A percentile compares a stretch with the other conserved stretches of the same genome.
Conservation (phyloP, 257 asterid species). For the Solanum appendiculatum region DNA sequence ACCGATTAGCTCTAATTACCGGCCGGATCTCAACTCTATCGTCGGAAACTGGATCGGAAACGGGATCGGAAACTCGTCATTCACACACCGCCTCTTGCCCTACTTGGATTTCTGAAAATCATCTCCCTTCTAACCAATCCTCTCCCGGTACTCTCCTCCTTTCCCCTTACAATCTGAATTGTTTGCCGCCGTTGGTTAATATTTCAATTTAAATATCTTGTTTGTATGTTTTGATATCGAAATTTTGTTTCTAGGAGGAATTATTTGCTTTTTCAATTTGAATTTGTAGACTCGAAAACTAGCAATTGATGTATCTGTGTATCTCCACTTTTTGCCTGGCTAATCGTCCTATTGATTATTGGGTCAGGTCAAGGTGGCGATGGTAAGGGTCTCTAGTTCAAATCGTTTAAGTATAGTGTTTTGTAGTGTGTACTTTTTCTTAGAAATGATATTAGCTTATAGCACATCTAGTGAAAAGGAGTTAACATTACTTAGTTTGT, state of each 20-base stretch:
- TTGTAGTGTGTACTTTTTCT: background rate
- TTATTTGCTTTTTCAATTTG: background rate
- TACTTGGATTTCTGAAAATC: constrained; percentile 11
- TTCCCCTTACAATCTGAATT: background rate
- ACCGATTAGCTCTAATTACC: constrained; percentile 80
- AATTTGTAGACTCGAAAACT: background rate
- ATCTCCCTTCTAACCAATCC: constrained; percentile 1
- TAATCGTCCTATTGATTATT: background rate
- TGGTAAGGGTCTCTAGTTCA: background rate
- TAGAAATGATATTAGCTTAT: background rate
- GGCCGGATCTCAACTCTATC: constrained; percentile 62
- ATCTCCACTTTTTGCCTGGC: background rate
- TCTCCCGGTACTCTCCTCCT: constrained; percentile 24
- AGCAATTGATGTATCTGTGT: background rate
- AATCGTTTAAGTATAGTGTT: background rate
- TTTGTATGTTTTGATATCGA: background rate
- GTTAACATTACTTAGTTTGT: background rate
- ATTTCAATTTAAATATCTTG: background rate
- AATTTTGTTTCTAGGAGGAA: background rate
- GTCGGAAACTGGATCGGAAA: constrained; percentile 11
- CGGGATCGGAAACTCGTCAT: constrained; percentile 14
- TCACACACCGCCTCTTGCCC: constrained; percentile 20
- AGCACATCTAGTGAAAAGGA: background rate
- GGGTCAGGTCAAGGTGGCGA: background rate
- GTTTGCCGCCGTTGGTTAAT: background rate